These are phyloP conservation scores for Exophiala viscosa DNA, from an alignment of 2,329 filamentous ascomycete genomes.

Conservation along the genomic window DNA sequence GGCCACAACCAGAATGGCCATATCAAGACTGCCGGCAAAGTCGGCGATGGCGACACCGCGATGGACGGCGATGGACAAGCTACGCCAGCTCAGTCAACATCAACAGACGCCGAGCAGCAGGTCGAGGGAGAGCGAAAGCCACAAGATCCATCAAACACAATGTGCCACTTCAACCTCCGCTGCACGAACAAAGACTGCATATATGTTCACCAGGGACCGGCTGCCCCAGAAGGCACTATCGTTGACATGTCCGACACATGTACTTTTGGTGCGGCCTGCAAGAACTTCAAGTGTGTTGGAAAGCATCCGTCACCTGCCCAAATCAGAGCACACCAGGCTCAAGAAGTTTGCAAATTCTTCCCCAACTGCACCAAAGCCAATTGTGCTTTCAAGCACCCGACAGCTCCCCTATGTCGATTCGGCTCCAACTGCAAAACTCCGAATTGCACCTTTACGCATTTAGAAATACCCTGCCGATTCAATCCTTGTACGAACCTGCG, in stretches of 20 bases:
- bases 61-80: slow-evolving; percentile 25
- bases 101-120: slow-evolving; percentile 58
- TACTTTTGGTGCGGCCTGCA: slow-evolving; percentile 84
- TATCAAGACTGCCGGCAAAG: slow-evolving; percentile 15
- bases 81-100: slow-evolving; percentile 18
- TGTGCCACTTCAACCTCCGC: slow-evolving; percentile 85
- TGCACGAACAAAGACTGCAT: slow-evolving; percentile 88
- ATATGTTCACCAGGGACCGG: slow-evolving; percentile 91
- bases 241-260: slow-evolving; percentile 80
- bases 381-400: slow-evolving; percentile 86
- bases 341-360: slow-evolving; percentile 86
- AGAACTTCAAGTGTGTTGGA: slow-evolving; percentile 88
- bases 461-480: slow-evolving; percentile 80
- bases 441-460: slow-evolving; percentile 86
- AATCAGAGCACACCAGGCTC: slow-evolving; percentile 71
- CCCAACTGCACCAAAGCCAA: slow-evolving; percentile 84
- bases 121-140: slow-evolving; percentile 41
- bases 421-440: slow-evolving; percentile 78
- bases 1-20: slow-evolving; percentile 23
- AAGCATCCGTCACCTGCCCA: slow-evolving; percentile 89
- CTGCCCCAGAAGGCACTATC: slow-evolving; percentile 70
- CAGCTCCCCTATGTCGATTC: slow-evolving; percentile 83
- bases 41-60: slow-evolving; percentile 16
- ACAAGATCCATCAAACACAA: slow-evolving; percentile 57
- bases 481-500: slow-evolving; percentile 85